Evolutionary conservation across 2,329 filamentous ascomycete genomes (phyloP).

Genomic region (Beauveria sp.): DNA sequence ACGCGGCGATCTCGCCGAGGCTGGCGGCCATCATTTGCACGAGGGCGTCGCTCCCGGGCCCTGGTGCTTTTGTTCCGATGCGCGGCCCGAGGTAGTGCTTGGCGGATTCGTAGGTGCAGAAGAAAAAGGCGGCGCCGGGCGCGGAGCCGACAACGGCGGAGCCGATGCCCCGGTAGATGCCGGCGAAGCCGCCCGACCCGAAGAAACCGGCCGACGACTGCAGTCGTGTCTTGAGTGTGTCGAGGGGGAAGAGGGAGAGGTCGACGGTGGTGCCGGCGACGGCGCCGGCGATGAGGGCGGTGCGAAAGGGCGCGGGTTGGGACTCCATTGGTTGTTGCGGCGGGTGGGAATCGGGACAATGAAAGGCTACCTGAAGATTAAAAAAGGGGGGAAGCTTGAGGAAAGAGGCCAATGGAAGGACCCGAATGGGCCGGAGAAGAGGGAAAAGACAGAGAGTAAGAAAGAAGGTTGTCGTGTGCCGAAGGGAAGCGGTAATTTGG

Average conservation of each 20-base stretch:
- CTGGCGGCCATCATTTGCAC: slow-evolving; percentile 81
- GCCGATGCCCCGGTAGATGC: slow-evolving; percentile 89
- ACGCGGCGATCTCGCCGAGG: slow-evolving; percentile 84
- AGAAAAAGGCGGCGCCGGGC: slow-evolving; percentile 92
- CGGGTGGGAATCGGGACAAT: no score
- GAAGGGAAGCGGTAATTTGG: not conserved
- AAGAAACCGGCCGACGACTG: slow-evolving; percentile 76
- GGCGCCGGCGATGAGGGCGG: slow-evolving; percentile 70
- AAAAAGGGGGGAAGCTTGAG: not conserved
- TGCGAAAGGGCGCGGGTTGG: slow-evolving; percentile 39
- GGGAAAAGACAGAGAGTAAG: not conserved
- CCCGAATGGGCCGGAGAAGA: no score
- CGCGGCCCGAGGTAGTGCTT: slow-evolving; percentile 46
- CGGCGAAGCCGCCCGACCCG: slow-evolving; percentile 76
- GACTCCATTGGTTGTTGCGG: no score
- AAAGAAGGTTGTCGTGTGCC: not conserved
- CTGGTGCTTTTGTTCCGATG: slow-evolving; percentile 11
- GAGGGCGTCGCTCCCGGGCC: slow-evolving; percentile 23
- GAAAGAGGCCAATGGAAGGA: not conserved
- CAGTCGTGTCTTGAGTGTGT: slow-evolving; percentile 96
- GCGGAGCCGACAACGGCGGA: slow-evolving; percentile 85
- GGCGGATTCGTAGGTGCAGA: slow-evolving; percentile 81
- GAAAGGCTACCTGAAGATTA: no score
- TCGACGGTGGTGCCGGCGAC: slow-evolving; percentile 94
- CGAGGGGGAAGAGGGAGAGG: slow-evolving; percentile 92